Percentiles rank a stretch among this genome's conserved stretches.
Conservation (phyloP, 1,139 yeast genomes). For the Zygotorulaspora mrakii region DNA sequence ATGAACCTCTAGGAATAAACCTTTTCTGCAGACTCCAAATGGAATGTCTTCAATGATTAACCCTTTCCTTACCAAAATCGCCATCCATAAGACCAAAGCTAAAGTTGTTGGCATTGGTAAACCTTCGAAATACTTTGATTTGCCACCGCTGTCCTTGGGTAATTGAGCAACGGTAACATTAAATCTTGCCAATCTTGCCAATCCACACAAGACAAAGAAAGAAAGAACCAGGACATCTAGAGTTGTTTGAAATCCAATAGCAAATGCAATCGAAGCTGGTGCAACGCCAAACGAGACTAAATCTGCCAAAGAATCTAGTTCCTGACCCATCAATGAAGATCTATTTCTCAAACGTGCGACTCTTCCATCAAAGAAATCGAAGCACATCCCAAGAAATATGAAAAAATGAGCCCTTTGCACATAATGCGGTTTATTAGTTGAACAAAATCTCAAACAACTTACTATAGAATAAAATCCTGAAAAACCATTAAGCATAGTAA, state of each 20-base stretch:
- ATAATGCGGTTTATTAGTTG: constrained; percentile 63
- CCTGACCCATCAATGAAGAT: constrained; percentile 94
- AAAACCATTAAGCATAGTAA: constrained; percentile 86
- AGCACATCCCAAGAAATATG: constrained; percentile 82
- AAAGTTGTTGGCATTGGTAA: constrained; percentile 91
- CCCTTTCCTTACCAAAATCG: constrained; percentile 53
- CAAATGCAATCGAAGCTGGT: constrained; percentile 89
- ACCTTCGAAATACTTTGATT: constrained; percentile 85
- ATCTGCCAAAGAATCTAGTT: constrained; percentile 93
- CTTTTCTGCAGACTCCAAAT: constrained; percentile 55
- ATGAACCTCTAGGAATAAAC: constrained; percentile 67
- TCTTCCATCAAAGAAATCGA: constrained; percentile 94
- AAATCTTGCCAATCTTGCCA: constrained; percentile 90
- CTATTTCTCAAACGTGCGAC: constrained; percentile 93
- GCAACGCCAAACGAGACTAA: constrained; percentile 89
- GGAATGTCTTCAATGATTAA: constrained; percentile 50
- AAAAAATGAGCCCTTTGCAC: constrained; percentile 87
- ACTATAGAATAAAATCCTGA: constrained; percentile 87
- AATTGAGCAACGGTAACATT: constrained; percentile 89
- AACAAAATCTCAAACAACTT: constrained; percentile 75
- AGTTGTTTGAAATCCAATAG: constrained; percentile 83
- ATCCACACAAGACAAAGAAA: constrained; percentile 88
- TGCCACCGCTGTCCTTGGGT: constrained; percentile 83
- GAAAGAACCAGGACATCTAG: constrained; percentile 72
- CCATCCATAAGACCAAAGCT: constrained; percentile 68